phyloP scores from a whole-genome alignment of 2,329 filamentous ascomycete species.

The Rosellinia necatrix region DNA sequence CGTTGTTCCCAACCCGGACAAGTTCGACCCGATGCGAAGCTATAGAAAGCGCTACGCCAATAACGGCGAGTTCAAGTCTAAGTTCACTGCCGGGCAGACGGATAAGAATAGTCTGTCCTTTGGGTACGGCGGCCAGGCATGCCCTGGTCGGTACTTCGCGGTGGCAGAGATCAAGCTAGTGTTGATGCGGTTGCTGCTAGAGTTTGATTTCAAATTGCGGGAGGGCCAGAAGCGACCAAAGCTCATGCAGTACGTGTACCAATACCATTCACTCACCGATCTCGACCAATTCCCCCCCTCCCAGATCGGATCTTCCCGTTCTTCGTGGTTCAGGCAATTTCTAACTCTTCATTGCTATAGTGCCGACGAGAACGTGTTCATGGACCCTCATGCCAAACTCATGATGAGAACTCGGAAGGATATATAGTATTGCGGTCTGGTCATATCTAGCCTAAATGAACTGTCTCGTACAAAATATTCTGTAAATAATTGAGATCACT shows the following conservation, averaged over 20 bases:
- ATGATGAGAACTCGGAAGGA: conserved; percentile 14
- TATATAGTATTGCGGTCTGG: background rate
- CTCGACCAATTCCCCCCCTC: background rate
- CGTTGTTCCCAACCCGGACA: background rate
- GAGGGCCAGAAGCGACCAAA: background rate
- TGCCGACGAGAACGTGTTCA: conserved; percentile 21
- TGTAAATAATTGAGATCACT: background rate
- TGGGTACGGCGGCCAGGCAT: conserved; percentile 10
- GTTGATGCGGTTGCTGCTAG: background rate
- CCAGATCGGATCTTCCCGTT: background rate
- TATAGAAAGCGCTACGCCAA: background rate
- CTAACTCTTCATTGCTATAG: background rate
- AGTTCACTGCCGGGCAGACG: background rate
- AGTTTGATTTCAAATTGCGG: background rate
- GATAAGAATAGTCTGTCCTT: conserved; percentile 2
- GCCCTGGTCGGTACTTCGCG: conserved; percentile 2
- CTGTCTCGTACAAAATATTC: background rate
- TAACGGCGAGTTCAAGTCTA: background rate
- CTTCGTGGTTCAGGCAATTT: background rate
- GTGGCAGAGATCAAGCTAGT: conserved; percentile 5
- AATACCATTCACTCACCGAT: conserved; percentile 4
- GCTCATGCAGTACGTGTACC: no score
- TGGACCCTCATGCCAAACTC: conserved; percentile 9
- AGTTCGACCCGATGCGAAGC: conserved; percentile 8
- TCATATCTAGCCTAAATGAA: background rate